These are phyloP conservation scores for Ganoderma lingzhi DNA, from an alignment of 1,284 basidiomycete genomes.

Conservation along the genomic window DNA sequence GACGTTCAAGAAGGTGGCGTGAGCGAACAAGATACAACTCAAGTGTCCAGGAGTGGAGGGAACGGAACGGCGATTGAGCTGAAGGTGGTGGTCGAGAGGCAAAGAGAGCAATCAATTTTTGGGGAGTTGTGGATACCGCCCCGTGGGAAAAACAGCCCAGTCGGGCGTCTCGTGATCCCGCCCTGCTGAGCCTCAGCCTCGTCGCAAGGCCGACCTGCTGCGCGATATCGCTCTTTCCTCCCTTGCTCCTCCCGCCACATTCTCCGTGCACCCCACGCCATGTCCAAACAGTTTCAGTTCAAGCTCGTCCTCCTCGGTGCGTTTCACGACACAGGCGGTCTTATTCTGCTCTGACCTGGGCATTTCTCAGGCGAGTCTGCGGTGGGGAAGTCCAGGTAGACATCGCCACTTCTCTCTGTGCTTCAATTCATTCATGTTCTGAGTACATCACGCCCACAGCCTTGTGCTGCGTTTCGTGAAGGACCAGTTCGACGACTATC, in stretches of 20 bases:
- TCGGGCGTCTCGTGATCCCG: slow-evolving; percentile 25
- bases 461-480: slow-evolving; percentile 96
- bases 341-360: background rate
- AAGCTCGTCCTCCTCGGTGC: slow-evolving; percentile 92
- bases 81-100: slow-evolving; percentile 34
- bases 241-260: slow-evolving; percentile 36
- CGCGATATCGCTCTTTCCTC: slow-evolving; percentile 32
- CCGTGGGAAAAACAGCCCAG: slow-evolving; percentile 26
- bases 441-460: slow-evolving; percentile 49
- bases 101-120: slow-evolving; percentile 31
- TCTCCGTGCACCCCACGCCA: slow-evolving; percentile 48
- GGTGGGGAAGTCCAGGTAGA: slow-evolving; percentile 93
- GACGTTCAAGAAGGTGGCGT: slow-evolving; percentile 18
- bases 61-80: slow-evolving; percentile 30
- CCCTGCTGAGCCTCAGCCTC: slow-evolving; percentile 22
- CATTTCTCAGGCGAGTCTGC: slow-evolving; percentile 85
- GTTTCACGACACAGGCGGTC: slow-evolving; percentile 31
- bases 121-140: slow-evolving; percentile 27
- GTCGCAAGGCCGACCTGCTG: slow-evolving; percentile 32
- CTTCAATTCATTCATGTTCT: slow-evolving; percentile 20
- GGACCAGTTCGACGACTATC: slow-evolving; percentile 97
- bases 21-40: slow-evolving; percentile 30
- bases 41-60: slow-evolving; percentile 24
- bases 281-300: slow-evolving; percentile 88
- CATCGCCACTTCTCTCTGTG: slow-evolving; percentile 22